These are phyloP conservation scores for Helianthus tuberosus DNA, from an alignment of 129 eudicot genomes.

Conservation along the genomic window DNA sequence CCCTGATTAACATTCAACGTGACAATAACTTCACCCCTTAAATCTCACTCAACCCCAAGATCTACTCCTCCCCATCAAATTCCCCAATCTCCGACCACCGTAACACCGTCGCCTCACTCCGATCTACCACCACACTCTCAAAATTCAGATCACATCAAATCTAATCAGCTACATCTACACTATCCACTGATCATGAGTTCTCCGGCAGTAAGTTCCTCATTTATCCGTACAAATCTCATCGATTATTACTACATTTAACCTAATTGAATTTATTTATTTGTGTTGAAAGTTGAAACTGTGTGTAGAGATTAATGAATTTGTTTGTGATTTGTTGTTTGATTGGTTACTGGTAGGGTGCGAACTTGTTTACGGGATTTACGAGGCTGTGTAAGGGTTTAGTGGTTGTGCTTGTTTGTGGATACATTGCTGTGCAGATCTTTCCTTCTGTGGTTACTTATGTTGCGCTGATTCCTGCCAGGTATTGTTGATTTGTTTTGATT, in stretches of 20 bases:
- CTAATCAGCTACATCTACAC: no score
- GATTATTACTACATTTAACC: slow-evolving; percentile 10
- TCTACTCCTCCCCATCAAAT: slow-evolving; percentile 20
- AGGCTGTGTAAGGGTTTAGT: slow-evolving; percentile 90
- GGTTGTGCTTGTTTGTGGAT: slow-evolving; percentile 75
- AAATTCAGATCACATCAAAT: no score
- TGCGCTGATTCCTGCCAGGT: slow-evolving; percentile 97
- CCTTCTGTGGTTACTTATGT: slow-evolving; percentile 74
- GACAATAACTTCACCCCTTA: slow-evolving; percentile 22
- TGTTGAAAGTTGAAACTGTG: no score
- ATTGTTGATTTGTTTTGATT: not conserved
- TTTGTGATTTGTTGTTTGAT: not conserved
- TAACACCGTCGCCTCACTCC: no score
- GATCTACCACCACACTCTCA: no score
- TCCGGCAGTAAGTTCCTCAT: slow-evolving; percentile 26
- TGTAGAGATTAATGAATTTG: no score
- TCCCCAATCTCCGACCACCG: not conserved
- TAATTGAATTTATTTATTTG: not conserved
- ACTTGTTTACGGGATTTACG: slow-evolving; percentile 71
- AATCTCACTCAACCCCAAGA: slow-evolving; percentile 36
- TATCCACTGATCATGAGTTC: slow-evolving; percentile 25
- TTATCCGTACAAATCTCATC: slow-evolving; percentile 4
- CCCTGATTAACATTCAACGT: not conserved
- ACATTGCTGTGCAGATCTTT: slow-evolving; percentile 85
- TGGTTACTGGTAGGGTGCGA: slow-evolving; percentile 40